Evolutionary conservation across 2,329 filamentous ascomycete genomes (phyloP).

Genomic region (Diplodia corticola): DNA sequence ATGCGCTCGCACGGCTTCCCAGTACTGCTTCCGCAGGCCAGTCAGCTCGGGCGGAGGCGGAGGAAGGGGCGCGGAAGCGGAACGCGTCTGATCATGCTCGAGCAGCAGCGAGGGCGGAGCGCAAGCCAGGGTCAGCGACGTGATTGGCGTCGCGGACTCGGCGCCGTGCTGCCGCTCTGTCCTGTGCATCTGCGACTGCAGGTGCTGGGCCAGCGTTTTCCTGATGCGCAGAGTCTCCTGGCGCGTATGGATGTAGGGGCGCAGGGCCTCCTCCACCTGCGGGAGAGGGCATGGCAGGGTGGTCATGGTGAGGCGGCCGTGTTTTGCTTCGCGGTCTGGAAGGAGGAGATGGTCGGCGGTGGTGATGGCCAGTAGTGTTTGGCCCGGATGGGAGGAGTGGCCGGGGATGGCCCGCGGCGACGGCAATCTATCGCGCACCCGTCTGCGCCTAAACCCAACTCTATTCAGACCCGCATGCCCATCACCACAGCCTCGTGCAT

Average conservation of each 20-base stretch:
- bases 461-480: not conserved
- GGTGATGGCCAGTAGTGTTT: constrained; percentile 3
- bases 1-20: constrained; percentile 48
- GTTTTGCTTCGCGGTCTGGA: not conserved
- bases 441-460: not conserved
- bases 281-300: constrained; percentile 38
- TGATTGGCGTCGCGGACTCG: constrained; percentile 24
- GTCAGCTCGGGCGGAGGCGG: constrained; percentile 39
- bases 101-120: constrained; percentile 31
- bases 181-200: constrained; percentile 32
- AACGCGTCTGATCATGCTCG: not conserved
- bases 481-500: not conserved
- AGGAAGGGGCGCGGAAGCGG: not conserved
- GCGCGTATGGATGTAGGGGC: constrained; percentile 39
- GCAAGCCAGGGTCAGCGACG: constrained; percentile 37
- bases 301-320: constrained; percentile 6
- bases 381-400: not conserved
- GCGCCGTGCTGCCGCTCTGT: not conserved
- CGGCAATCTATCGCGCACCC: not conserved
- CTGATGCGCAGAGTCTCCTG: constrained; percentile 41
- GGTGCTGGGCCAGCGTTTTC: constrained; percentile 35
- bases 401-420: not conserved
- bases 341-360: not conserved
- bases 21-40: constrained; percentile 46
- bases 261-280: constrained; percentile 38